Base-by-base conservation (phyloP, 2,329 filamentous ascomycete genomes). In the Reticulascus tulasneorum region DNA sequence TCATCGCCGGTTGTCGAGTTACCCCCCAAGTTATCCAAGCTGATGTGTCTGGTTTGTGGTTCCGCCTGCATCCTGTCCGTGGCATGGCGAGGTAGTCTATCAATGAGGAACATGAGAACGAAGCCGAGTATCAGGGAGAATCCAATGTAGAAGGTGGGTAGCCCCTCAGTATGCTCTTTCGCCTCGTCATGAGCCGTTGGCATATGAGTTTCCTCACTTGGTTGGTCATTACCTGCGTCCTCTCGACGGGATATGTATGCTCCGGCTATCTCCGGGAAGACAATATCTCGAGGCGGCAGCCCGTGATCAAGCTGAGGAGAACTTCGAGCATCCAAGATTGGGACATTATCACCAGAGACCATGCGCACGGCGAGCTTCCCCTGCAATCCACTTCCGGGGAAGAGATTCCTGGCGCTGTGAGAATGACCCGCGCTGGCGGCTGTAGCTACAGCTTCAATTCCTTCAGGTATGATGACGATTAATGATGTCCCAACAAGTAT, bases 401-500 rank as follows among this genome's bases (percentile, higher is more conserved):
- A n/a, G n/a, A n/a, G n/a, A n/a, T n/a, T n/a, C n/a, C n/a, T n/a
- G n/a, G n/a, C n/a, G n/a, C n/a, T n/a, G n/a, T 28, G 24, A 15
- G 28, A 22, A 16, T 68, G 63, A 9, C 58, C 45, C 7, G 57
- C 48, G 38, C 66, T 57, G 3, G 64, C 60, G 4, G 73, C 66
- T 11, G 73, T 80, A 49, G 93, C 87, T 38, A 96, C 75, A 4
- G 93, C 91, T 57, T 96, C 90, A 41, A 97, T 83, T 23, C 93
- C 93, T 62, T 98, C 93, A 1, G 93, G 93, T 52, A 98, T 95
- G 55, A 98, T 97, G 21, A 98, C 89, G 47, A 97, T 91, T 47
- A 98, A 75, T 2, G 91, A 91, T 19, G 93, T 97, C 23, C 93
- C 93, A 12, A 98, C 90, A 8, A 98, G 71, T 33, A 98, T 85